phyloP scores from a whole-genome alignment of 257 asterid species.

The Nicotiana sylvestris region DNA sequence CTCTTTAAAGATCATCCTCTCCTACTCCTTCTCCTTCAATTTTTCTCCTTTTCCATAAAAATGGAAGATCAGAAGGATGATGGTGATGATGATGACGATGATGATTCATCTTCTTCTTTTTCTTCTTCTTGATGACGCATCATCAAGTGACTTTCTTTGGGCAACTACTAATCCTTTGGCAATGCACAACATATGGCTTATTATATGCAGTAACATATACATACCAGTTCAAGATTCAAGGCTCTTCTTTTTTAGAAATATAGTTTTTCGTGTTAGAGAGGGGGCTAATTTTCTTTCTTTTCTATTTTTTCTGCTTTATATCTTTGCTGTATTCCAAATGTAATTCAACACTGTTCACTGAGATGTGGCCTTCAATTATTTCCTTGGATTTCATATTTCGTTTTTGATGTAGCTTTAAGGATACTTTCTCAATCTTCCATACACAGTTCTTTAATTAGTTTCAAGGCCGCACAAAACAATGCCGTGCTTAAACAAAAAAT shows the following conservation, averaged over 20 bases:
- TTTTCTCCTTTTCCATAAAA: not conserved
- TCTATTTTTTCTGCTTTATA: not conserved
- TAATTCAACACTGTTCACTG: not conserved
- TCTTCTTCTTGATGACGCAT: not conserved
- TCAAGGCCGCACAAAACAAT: too few relatives aligned
- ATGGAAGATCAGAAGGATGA: conserved; percentile 1
- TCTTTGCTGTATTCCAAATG: not conserved
- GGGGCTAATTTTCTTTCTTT: not conserved
- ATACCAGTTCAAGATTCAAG: not conserved
- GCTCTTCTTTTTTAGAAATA: not conserved
- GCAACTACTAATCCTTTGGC: conserved; percentile 67
- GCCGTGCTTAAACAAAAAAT: too few relatives aligned
- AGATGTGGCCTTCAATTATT: not conserved
- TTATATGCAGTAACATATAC: not conserved
- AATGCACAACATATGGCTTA: conserved; percentile 14
- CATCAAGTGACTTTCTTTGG: conserved; percentile 24
- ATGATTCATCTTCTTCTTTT: not conserved
- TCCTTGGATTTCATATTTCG: not conserved
- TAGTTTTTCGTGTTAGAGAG: not conserved
- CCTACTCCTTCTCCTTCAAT: not conserved
- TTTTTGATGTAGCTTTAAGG: too few relatives aligned
- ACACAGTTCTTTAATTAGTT: too few relatives aligned
- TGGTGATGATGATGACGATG: not conserved
- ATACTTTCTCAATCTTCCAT: too few relatives aligned
- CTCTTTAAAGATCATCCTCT: conserved; percentile 1